phyloP scores from a whole-genome alignment of 257 asterid genomes.

The Solanum stenotomum region DNA sequence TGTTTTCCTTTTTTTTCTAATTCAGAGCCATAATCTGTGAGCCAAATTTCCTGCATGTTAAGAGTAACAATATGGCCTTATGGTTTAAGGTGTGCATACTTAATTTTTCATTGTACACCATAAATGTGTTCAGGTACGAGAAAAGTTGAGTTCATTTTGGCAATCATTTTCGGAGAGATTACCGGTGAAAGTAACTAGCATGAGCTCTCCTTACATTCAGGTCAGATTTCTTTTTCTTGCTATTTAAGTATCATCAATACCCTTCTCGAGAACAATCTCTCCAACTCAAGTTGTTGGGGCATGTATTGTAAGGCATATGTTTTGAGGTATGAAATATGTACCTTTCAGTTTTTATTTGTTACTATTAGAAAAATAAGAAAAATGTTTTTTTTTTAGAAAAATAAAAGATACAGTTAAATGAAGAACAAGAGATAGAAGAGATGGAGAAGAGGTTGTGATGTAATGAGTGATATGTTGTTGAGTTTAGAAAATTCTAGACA shows the following conservation, averaged over 20 bases:
- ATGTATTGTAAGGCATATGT: not conserved
- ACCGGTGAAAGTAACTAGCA: slow-evolving; percentile 33
- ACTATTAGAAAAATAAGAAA: not conserved
- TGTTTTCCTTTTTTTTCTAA: not conserved
- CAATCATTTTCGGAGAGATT: slow-evolving; percentile 44
- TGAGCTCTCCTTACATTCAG: slow-evolving; percentile 25
- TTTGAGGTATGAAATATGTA: not conserved
- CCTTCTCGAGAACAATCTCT: not conserved
- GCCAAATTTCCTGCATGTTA: not conserved
- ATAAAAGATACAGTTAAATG: not conserved
- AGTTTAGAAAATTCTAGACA: not conserved
- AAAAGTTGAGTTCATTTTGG: slow-evolving; percentile 56
- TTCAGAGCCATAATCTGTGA: not conserved
- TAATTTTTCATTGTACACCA: not conserved
- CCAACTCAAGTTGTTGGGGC: not conserved
- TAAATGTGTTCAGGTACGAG: slow-evolving; percentile 48
- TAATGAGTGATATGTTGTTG: not conserved
- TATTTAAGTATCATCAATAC: not conserved
- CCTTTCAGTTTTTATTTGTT: not conserved
- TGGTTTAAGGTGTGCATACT: not conserved
- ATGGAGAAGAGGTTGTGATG: not conserved
- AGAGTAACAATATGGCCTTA: not conserved
- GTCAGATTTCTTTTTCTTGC: slow-evolving; percentile 19
- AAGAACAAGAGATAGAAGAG: not conserved
- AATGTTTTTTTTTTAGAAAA: not conserved